phyloP scores from a whole-genome alignment of 2,329 filamentous ascomycete species.

The Arthrobotrys megalospora region DNA sequence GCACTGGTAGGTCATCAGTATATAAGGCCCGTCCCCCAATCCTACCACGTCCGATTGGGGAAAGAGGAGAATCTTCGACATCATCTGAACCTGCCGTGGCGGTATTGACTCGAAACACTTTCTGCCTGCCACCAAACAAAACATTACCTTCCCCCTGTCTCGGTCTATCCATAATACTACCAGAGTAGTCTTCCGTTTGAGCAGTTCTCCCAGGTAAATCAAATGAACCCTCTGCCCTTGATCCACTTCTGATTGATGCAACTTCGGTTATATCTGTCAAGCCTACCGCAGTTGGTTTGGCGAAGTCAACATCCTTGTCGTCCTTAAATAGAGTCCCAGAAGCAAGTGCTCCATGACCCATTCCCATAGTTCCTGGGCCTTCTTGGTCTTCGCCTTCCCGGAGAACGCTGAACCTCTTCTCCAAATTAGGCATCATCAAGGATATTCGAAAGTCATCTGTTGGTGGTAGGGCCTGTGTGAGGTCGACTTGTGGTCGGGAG shows the following conservation, averaged over 20 bases:
- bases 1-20: conserved; percentile 83
- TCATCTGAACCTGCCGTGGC: conserved; percentile 61
- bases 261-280: conserved; percentile 86
- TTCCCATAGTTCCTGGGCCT: conserved; percentile 47
- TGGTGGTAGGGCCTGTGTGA: conserved; percentile 81
- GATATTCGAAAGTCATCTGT: conserved; percentile 95
- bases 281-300: conserved; percentile 29
- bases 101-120: conserved; percentile 76
- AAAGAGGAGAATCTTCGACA: conserved; percentile 62
- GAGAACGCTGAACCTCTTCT: conserved; percentile 83
- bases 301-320: conserved; percentile 84
- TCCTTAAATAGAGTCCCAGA: conserved; percentile 78
- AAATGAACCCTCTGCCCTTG: conserved; percentile 66
- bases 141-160: conserved; percentile 91
- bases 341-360: conserved; percentile 45
- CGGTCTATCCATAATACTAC: conserved; percentile 86
- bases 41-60: conserved; percentile 67
- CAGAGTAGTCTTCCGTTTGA: conserved; percentile 77
- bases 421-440: conserved; percentile 93
- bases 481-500: conserved; percentile 78
- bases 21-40: conserved; percentile 81
- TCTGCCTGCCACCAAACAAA: conserved; percentile 94
- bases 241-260: conserved; percentile 78
- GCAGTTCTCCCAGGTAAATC: conserved; percentile 46
- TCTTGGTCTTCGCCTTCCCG: conserved; percentile 62